Conservation (phyloP, 352 stramenopile genomes). For the Halophytophthora polymorphica region DNA sequence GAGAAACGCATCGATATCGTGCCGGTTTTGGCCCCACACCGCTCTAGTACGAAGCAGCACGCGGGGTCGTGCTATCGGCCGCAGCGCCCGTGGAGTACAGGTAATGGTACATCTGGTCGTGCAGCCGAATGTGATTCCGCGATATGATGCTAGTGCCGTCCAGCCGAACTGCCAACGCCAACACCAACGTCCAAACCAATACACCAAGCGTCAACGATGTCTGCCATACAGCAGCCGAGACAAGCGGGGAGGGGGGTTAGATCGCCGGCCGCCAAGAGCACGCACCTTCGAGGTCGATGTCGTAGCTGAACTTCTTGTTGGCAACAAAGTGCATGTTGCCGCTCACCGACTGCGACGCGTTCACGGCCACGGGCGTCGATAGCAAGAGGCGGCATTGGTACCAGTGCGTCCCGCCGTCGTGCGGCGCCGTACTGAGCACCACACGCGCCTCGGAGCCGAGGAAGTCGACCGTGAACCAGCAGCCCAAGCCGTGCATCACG, state of each 20-base stretch:
- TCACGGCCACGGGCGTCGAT: slow-evolving; percentile 89
- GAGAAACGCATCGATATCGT: no score
- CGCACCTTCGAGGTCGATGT: slow-evolving; percentile 86
- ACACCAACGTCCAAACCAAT: slow-evolving; percentile 1
- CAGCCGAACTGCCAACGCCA: slow-evolving; percentile 58
- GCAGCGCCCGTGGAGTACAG: slow-evolving; percentile 44
- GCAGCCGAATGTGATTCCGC: slow-evolving; percentile 85
- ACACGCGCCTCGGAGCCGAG: slow-evolving; percentile 78
- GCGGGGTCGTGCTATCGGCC: slow-evolving; percentile 12
- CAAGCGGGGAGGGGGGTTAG: neutral
- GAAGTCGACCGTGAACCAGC: slow-evolving; percentile 99
- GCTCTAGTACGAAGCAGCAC: slow-evolving; percentile 13
- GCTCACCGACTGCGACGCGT: slow-evolving; percentile 84
- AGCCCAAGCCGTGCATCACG: slow-evolving; percentile 95
- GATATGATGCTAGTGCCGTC: slow-evolving; percentile 86
- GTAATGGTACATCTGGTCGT: slow-evolving; percentile 96
- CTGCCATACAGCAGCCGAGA: neutral
- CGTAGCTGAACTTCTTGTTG: slow-evolving; percentile 97
- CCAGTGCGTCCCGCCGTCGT: slow-evolving; percentile 77
- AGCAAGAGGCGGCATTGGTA: slow-evolving; percentile 95
- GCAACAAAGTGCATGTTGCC: slow-evolving; percentile 90
- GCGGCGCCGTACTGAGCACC: slow-evolving; percentile 82
- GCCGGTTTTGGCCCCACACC: no score
- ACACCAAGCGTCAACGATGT: neutral
- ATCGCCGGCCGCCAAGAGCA: neutral